phyloP scores from a whole-genome alignment of 192 early-diverging fungal species.

The Gaertneriomyces sp. region DNA sequence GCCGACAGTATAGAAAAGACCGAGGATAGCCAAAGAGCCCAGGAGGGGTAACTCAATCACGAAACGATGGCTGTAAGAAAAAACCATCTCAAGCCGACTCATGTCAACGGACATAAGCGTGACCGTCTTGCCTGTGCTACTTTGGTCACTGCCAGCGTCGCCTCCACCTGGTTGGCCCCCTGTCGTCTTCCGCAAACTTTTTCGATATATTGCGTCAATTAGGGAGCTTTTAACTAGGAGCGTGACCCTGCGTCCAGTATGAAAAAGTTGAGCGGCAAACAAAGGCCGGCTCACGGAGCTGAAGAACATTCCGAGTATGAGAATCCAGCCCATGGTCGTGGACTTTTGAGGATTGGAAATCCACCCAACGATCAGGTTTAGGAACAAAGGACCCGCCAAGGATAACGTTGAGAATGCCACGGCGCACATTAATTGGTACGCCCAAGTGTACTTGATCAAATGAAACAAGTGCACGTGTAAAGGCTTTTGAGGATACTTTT shows the following conservation, averaged over 20 bases:
- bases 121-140: conserved; percentile 38
- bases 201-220: conserved; percentile 43
- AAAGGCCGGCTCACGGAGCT: conserved; percentile 15
- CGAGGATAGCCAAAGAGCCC: conserved; percentile 14
- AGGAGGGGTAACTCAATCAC: conserved; percentile 28
- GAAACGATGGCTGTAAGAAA: conserved; percentile 7
- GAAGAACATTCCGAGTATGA: conserved; percentile 27
- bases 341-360: conserved; percentile 21
- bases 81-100: background rate
- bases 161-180: background rate
- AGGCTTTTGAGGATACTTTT: conserved; percentile 11
- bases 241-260: conserved; percentile 20
- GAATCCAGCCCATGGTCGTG: conserved; percentile 8
- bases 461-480: conserved; percentile 12
- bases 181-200: conserved; percentile 20
- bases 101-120: conserved; percentile 48
- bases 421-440: conserved; percentile 28
- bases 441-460: conserved; percentile 8
- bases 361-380: conserved; percentile 40
- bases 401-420: conserved; percentile 15
- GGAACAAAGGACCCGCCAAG: conserved; percentile 41
- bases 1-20: conserved; percentile 58
- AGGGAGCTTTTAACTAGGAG: conserved; percentile 33
- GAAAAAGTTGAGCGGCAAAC: conserved; percentile 31
- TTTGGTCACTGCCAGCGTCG: background rate